Base-by-base conservation (phyloP, 305 asterid genomes). In the Rubia balearica region DNA sequence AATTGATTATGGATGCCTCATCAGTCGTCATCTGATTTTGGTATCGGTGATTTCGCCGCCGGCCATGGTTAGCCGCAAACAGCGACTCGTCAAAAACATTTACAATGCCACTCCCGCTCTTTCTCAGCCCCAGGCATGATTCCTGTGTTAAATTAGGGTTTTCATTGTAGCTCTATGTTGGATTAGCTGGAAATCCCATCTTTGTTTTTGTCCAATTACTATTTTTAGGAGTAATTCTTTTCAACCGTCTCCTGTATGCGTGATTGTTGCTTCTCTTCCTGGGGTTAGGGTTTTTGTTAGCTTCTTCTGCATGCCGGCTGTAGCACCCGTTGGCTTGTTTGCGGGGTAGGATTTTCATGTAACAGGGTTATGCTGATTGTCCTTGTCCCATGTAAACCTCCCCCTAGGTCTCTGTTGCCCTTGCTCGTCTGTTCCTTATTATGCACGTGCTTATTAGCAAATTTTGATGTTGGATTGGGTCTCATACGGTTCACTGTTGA, bases 61-160 rank as follows among this genome's bases (percentile, higher is more conserved):
- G 84, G 82, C 77, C 83, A 88, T 90, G 92, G 77, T 74, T 69
- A 84, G 76, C 69, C 83, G 81, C 76, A 78, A 79, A 74, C 86
- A 78, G 75, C 83, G 87, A 75, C 83, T 82, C 74, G 83, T 88
- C 71, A 77, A 59, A 65, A 86, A 82, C 77, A 81, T 88, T 1
- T 82, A 82, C 78, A 87, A 85, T 81, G 88, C 77, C 75, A 87
- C 93, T 70, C 74, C 74, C 65, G 73, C 85, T 73, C 81, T 82
- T 68, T 80, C 82, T 40, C 74, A 80, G 66, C 81, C 88, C 66
- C 82, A 88, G 92, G 94, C 83, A 78, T 69, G 90, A 43, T 66
- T 46, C 8, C 57, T 49, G 21, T n/a, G 14, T 19, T 55, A 2
- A 10, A 38, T 71, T 71, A 68, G 71, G 74, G 69, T 43, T 71